These are phyloP conservation scores for Solanum neorickii DNA, from an alignment of 257 asterid genomes.

Conservation along the genomic window DNA sequence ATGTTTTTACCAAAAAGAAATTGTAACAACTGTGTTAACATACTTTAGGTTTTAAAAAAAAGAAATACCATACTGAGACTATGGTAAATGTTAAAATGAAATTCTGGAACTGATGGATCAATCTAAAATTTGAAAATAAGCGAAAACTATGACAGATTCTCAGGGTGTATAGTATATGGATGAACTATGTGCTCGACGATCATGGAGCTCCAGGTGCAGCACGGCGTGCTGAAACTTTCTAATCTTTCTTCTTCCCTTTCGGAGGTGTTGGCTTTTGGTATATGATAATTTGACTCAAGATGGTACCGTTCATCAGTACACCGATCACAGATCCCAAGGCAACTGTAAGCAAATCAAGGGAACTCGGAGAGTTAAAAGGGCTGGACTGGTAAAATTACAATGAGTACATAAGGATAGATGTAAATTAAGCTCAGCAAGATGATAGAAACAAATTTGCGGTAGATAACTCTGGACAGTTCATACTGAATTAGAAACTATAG, in stretches of 20 bases:
- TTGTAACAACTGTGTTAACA: not conserved
- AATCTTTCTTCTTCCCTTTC: slow-evolving; percentile 73
- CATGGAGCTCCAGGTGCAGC: not conserved
- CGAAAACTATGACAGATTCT: not conserved
- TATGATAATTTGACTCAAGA: slow-evolving; percentile 65
- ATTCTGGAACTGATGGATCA: not conserved
- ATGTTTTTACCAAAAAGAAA: not conserved
- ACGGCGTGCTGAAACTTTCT: not conserved
- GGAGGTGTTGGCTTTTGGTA: slow-evolving; percentile 50
- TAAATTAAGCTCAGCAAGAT: not conserved
- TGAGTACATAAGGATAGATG: not conserved
- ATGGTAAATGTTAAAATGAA: not conserved
- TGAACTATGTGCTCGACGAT: not conserved
- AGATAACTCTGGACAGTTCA: not conserved
- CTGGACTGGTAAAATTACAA: not conserved
- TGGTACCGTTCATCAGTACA: slow-evolving; percentile 68
- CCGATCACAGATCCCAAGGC: slow-evolving; percentile 76
- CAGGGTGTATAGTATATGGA: not conserved
- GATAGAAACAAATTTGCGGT: not conserved
- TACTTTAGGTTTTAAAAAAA: not conserved
- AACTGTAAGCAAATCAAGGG: slow-evolving; percentile 33
- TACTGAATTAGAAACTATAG: not conserved
- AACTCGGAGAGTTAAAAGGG: not conserved
- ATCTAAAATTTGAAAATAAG: not conserved
- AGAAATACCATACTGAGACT: not conserved